phyloP scores from a whole-genome alignment of 208 protist genomes.

The Zelonia costaricensis region DNA sequence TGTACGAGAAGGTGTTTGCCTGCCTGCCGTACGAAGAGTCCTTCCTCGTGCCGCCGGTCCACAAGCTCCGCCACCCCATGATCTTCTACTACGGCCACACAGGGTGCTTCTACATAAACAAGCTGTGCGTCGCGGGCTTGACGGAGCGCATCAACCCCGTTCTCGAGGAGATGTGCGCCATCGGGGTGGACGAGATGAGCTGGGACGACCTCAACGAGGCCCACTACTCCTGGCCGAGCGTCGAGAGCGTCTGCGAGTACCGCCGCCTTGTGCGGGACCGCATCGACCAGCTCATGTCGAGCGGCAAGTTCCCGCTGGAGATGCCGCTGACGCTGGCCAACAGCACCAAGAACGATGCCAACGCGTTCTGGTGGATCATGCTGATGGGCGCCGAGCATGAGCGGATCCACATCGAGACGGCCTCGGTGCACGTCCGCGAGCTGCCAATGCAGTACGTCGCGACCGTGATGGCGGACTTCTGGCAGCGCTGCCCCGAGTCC shows the following conservation, averaged over 20 bases:
- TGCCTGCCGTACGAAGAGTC: slow-evolving; percentile 72
- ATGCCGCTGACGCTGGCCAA: slow-evolving; percentile 82
- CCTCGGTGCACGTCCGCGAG: slow-evolving; percentile 95
- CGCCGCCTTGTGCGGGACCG: slow-evolving; percentile 79
- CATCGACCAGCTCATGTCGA: slow-evolving; percentile 75
- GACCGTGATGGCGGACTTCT: slow-evolving; percentile 56
- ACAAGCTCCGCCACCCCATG: slow-evolving; percentile 95
- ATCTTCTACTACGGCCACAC: slow-evolving; percentile 98
- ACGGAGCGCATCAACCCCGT: slow-evolving; percentile 79
- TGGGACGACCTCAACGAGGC: slow-evolving; percentile 94
- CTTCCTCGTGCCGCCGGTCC: slow-evolving; percentile 82
- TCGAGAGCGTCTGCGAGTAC: slow-evolving; percentile 88
- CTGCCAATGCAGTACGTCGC: slow-evolving; percentile 86
- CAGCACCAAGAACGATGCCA: slow-evolving; percentile 75
- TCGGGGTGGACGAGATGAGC: slow-evolving; percentile 98
- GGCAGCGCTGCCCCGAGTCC: slow-evolving; percentile 70
- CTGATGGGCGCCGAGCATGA: slow-evolving; percentile 97
- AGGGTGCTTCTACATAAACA: slow-evolving; percentile 96
- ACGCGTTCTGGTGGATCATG: slow-evolving; percentile 92
- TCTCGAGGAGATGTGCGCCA: slow-evolving; percentile 94
- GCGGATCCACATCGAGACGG: slow-evolving; percentile 97
- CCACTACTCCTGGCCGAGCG: slow-evolving; percentile 90
- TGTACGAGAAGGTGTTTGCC: slow-evolving; percentile 90
- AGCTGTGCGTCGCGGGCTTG: slow-evolving; percentile 88
- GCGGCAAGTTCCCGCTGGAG: slow-evolving; percentile 65